Conservation (phyloP, 352 stramenopile genomes). For the Pythium apleroticum region DNA sequence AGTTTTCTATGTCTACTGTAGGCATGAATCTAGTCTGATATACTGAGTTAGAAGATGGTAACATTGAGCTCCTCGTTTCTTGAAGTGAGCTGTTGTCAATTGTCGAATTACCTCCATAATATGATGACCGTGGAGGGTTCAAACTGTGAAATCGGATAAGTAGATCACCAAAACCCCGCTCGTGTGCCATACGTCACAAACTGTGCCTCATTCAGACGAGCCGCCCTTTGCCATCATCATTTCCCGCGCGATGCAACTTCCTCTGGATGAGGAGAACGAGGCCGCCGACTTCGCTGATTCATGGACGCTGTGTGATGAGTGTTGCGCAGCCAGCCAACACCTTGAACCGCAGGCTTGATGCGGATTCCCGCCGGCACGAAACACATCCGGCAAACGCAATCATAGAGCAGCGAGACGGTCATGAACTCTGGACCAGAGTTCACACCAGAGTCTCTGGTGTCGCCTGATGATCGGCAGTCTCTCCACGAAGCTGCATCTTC, state of each 20-base stretch:
- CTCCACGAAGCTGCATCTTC: not conserved
- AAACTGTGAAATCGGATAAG: not conserved
- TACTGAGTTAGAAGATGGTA: not conserved
- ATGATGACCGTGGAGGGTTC: not conserved
- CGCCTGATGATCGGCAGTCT: not conserved
- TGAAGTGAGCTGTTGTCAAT: slow-evolving; percentile 7
- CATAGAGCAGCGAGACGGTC: not conserved
- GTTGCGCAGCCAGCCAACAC: not conserved
- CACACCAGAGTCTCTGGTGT: not conserved
- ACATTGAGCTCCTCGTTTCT: not conserved
- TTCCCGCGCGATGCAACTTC: not conserved
- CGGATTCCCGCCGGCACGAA: not conserved
- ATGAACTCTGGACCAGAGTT: not conserved
- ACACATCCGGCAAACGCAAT: not conserved
- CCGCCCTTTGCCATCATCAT: slow-evolving; percentile 4
- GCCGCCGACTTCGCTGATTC: not conserved
- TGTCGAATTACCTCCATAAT: not conserved
- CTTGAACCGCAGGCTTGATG: not conserved
- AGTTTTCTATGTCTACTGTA: too few species aligned
- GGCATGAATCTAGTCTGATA: too few species aligned
- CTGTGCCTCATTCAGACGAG: not conserved
- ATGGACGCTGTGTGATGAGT: not conserved
- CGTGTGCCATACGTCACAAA: not conserved
- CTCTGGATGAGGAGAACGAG: not conserved
- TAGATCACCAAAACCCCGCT: not conserved